Conservation (phyloP, 2,329 filamentous ascomycete species). For the Cladophialophora chaetospira region DNA sequence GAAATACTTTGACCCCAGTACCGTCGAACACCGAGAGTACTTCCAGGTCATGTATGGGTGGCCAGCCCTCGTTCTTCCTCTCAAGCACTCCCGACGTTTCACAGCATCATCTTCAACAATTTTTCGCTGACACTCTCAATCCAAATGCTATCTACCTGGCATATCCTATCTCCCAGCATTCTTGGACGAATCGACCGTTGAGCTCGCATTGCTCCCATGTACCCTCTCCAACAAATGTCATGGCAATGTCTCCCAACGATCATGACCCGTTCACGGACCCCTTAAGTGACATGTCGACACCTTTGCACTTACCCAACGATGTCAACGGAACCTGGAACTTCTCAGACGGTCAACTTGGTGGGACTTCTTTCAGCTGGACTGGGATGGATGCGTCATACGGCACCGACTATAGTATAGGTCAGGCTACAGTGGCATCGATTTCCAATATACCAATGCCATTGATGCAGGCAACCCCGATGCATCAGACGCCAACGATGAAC, state of each 20-base stretch:
- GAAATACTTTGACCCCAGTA: slow-evolving; percentile 15
- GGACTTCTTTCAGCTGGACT: slow-evolving; percentile 27
- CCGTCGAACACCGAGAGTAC: slow-evolving; percentile 19
- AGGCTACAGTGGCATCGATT: slow-evolving; percentile 26
- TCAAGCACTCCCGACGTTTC: slow-evolving; percentile 25
- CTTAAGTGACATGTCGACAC: slow-evolving; percentile 11
- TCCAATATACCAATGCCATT: slow-evolving; percentile 3
- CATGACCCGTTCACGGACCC: slow-evolving; percentile 13
- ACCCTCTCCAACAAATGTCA: slow-evolving; percentile 14
- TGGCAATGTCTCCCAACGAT: slow-evolving; percentile 13
- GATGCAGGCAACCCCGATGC: background rate
- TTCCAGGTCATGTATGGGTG: slow-evolving; percentile 32
- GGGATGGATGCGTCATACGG: slow-evolving; percentile 25
- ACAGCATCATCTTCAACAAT: slow-evolving; percentile 26
- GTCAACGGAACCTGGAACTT: slow-evolving; percentile 28
- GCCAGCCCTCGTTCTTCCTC: slow-evolving; percentile 29
- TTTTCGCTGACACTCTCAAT: slow-evolving; percentile 22
- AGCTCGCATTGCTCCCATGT: slow-evolving; percentile 25
- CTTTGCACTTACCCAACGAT: slow-evolving; percentile 21
- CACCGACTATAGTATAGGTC: slow-evolving; percentile 27
- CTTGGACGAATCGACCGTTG: slow-evolving; percentile 26
- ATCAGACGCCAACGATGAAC: slow-evolving; percentile 3
- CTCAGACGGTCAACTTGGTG: slow-evolving; percentile 22
- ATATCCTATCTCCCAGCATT: slow-evolving; percentile 31
- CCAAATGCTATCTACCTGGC: slow-evolving; percentile 28